phyloP scores from a whole-genome alignment of 1,139 yeast genomes.

The Candida anutae region DNA sequence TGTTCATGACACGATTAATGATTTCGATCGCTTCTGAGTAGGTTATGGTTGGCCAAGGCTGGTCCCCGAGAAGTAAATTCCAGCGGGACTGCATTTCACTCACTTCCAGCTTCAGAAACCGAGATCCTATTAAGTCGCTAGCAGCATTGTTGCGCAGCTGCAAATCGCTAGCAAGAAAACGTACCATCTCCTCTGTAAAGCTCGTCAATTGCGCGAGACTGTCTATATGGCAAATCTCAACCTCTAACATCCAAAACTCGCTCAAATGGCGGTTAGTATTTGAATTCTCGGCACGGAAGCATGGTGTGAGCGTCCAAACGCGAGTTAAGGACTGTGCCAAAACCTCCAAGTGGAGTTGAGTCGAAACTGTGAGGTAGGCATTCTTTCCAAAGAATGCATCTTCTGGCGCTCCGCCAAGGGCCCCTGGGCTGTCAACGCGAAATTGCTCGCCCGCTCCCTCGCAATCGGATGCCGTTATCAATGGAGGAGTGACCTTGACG shows the following conservation, averaged over 20 bases:
- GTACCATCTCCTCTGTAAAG: slow-evolving; percentile 66
- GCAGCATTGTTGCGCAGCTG: slow-evolving; percentile 15
- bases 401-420: slow-evolving; percentile 10
- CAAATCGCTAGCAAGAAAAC: slow-evolving; percentile 39
- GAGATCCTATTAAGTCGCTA: slow-evolving; percentile 34
- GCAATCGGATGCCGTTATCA: slow-evolving; percentile 84
- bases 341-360: slow-evolving; percentile 86
- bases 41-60: slow-evolving; percentile 64
- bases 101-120: slow-evolving; percentile 29
- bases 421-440: slow-evolving; percentile 26
- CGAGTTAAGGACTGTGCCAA: slow-evolving; percentile 65
- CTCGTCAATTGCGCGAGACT: slow-evolving; percentile 51
- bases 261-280: slow-evolving; percentile 87
- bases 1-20: slow-evolving; percentile 29
- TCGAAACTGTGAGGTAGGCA: slow-evolving; percentile 78
- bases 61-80: slow-evolving; percentile 22
- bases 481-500: slow-evolving; percentile 75
- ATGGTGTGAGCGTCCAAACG: slow-evolving; percentile 88
- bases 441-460: slow-evolving; percentile 98
- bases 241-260: slow-evolving; percentile 98
- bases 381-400: slow-evolving; percentile 54
- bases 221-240: slow-evolving; percentile 68
- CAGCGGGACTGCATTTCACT: slow-evolving; percentile 12
- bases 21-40: slow-evolving; percentile 65
- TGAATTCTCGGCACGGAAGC: slow-evolving; percentile 89